Conservation (phyloP, 768 basidiomycete genomes). For the Amyloporia xantha region DNA sequence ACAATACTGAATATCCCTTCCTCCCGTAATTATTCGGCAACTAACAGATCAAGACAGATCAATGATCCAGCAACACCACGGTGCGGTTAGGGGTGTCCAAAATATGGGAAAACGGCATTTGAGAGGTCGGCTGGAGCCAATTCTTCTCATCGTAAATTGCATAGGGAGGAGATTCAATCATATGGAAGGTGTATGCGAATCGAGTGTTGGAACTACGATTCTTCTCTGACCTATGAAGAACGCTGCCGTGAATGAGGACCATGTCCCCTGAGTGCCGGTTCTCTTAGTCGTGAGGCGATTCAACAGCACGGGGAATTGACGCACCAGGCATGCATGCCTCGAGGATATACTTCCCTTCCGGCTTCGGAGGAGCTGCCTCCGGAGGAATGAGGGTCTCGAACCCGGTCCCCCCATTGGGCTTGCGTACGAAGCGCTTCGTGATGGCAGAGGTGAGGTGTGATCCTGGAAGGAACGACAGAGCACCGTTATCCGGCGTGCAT, state of each 20-base stretch:
- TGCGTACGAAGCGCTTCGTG: constrained; percentile 79
- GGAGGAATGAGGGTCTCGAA: constrained; percentile 58
- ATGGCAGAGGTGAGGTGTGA: constrained; percentile 75
- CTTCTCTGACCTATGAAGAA: constrained; percentile 86
- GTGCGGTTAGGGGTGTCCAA: constrained; percentile 29
- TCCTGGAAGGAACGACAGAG: constrained; percentile 84
- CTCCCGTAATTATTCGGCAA: background rate
- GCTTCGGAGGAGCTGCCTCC: constrained; percentile 21
- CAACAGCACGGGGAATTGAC: background rate
- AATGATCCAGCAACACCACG: constrained; percentile 14
- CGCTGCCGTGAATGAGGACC: constrained; percentile 89
- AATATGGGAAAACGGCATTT: constrained; percentile 74
- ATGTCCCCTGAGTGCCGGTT: constrained; percentile 63
- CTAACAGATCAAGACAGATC: background rate
- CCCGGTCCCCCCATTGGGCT: constrained; percentile 72
- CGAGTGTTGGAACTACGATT: constrained; percentile 78
- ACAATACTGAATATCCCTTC: background rate
- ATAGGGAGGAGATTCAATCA: constrained; percentile 72
- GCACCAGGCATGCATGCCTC: constrained; percentile 72
- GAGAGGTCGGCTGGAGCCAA: constrained; percentile 86
- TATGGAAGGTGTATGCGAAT: constrained; percentile 94
- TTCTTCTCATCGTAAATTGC: constrained; percentile 85
- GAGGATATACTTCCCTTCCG: constrained; percentile 49
- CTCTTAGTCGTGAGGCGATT: background rate
- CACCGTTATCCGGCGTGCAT: constrained; percentile 78